These are phyloP conservation scores for Coemansia sp. DNA, from an alignment of 192 early-diverging fungal genomes.

Conservation along the genomic window DNA sequence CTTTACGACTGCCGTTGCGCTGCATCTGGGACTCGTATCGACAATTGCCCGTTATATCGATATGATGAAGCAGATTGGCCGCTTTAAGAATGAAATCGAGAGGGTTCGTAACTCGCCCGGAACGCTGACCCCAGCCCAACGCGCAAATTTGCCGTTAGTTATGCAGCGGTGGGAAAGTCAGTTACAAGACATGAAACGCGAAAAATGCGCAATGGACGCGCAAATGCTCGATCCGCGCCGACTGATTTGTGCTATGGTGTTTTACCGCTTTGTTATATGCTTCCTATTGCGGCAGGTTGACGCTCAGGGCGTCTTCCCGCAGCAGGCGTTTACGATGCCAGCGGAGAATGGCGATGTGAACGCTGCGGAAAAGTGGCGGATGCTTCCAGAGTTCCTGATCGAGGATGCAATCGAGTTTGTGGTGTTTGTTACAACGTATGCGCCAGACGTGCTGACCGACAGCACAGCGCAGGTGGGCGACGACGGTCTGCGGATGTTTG, in stretches of 20 bases:
- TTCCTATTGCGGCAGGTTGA: slow-evolving; percentile 82
- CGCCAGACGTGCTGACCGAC: slow-evolving; percentile 39
- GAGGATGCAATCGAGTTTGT: slow-evolving; percentile 75
- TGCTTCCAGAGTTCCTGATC: slow-evolving; percentile 89
- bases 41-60: slow-evolving; percentile 67
- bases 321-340: slow-evolving; percentile 41
- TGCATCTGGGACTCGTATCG: slow-evolving; percentile 81
- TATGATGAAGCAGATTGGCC: slow-evolving; percentile 66
- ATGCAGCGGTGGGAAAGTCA: slow-evolving; percentile 66
- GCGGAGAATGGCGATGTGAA: slow-evolving; percentile 7
- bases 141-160: slow-evolving; percentile 38
- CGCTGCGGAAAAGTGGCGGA: slow-evolving; percentile 54
- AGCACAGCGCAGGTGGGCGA: slow-evolving; percentile 36
- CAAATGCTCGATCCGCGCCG: slow-evolving; percentile 73
- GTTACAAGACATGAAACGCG: slow-evolving; percentile 66
- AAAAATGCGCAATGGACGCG: slow-evolving; percentile 72
- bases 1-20: slow-evolving; percentile 70
- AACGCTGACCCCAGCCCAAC: slow-evolving; percentile 21
- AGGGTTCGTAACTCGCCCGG: slow-evolving; percentile 45
- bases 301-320: slow-evolving; percentile 33
- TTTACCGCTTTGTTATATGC: slow-evolving; percentile 88
- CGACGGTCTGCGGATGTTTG: slow-evolving; percentile 36
- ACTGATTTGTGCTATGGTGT: slow-evolving; percentile 66
- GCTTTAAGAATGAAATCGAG: slow-evolving; percentile 68
- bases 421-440: slow-evolving; percentile 33